Conservation (phyloP, 2,329 filamentous ascomycete species). For the Fusarium multiceps region DNA sequence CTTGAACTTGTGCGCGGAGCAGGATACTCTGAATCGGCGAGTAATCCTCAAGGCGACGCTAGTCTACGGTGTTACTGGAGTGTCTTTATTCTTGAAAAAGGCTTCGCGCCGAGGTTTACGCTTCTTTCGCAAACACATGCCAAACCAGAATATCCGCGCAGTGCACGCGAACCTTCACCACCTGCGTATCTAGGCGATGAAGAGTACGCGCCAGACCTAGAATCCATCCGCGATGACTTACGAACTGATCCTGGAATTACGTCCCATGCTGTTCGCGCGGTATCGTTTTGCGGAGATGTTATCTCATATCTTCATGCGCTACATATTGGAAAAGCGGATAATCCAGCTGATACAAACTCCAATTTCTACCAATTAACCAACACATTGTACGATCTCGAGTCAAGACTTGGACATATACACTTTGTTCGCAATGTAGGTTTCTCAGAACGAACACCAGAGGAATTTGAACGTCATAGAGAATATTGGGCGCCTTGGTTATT, state of each 20-base stretch:
- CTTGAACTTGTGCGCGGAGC: slow-evolving; percentile 31
- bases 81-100: slow-evolving; percentile 36
- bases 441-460: slow-evolving; percentile 28
- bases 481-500: slow-evolving; percentile 40
- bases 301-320: slow-evolving; percentile 34
- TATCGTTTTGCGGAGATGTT: slow-evolving; percentile 36
- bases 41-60: slow-evolving; percentile 7
- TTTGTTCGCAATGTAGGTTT: slow-evolving; percentile 42
- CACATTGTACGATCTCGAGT: slow-evolving; percentile 36
- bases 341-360: slow-evolving; percentile 33
- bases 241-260: slow-evolving; percentile 33
- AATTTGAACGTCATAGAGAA: slow-evolving; percentile 31
- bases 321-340: slow-evolving; percentile 30
- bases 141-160: slow-evolving; percentile 26
- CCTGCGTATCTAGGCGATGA: slow-evolving; percentile 16
- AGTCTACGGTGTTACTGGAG: slow-evolving; percentile 41
- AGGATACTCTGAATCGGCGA: slow-evolving; percentile 4
- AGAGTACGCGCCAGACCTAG: slow-evolving; percentile 33
- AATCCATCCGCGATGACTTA: slow-evolving; percentile 26
- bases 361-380: slow-evolving; percentile 37
- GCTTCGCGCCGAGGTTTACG: slow-evolving; percentile 29
- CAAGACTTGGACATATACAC: slow-evolving; percentile 22
- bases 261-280: slow-evolving; percentile 20
- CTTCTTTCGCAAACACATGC: slow-evolving; percentile 4
- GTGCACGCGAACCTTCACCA: slow-evolving; percentile 27